Conservation (phyloP, 2,329 filamentous ascomycete genomes). For the Chalara sp. region DNA sequence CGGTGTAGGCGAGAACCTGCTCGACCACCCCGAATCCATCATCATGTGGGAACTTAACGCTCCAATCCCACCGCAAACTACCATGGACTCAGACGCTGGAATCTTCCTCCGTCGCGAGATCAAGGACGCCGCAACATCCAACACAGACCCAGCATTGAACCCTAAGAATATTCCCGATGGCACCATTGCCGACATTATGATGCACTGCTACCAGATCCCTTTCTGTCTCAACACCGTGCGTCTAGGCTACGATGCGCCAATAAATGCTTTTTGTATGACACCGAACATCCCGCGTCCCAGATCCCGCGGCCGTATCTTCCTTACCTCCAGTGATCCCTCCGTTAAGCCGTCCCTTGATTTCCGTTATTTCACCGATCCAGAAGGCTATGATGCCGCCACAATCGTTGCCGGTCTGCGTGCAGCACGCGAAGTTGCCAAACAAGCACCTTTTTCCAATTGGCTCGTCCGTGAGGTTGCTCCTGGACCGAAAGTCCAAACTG, state of each 20-base stretch:
- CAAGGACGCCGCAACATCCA: constrained; percentile 51
- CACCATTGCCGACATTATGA: constrained; percentile 81
- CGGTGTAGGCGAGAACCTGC: constrained; percentile 30
- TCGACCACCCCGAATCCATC: constrained; percentile 29
- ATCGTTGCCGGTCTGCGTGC: constrained; percentile 34
- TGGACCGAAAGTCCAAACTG: constrained; percentile 46
- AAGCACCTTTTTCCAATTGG: constrained; percentile 34
- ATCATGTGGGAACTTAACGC: constrained; percentile 45
- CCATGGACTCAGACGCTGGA: constrained; percentile 45
- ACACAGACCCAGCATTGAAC: constrained; percentile 35
- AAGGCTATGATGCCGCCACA: constrained; percentile 46
- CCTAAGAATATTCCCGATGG: constrained; percentile 51
- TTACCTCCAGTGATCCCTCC: constrained; percentile 35
- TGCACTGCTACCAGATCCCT: constrained; percentile 95
- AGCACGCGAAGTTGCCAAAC: constrained; percentile 26
- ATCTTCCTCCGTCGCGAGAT: constrained; percentile 73
- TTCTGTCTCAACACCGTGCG: constrained; percentile 81
- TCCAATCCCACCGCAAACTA: constrained; percentile 31
- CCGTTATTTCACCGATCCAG: constrained; percentile 46
- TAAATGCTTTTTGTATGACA: constrained; percentile 47
- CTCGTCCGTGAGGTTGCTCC: constrained; percentile 34
- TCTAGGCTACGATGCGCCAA: constrained; percentile 55
- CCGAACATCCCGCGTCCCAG: constrained; percentile 56
- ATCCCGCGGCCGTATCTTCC: constrained; percentile 53
- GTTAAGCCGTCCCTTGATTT: constrained; percentile 46